Evolutionary conservation across 768 basidiomycete species (phyloP), one percentile per base, ranked within the genome.

Genomic region (Lactarius hengduanensis): DNA sequence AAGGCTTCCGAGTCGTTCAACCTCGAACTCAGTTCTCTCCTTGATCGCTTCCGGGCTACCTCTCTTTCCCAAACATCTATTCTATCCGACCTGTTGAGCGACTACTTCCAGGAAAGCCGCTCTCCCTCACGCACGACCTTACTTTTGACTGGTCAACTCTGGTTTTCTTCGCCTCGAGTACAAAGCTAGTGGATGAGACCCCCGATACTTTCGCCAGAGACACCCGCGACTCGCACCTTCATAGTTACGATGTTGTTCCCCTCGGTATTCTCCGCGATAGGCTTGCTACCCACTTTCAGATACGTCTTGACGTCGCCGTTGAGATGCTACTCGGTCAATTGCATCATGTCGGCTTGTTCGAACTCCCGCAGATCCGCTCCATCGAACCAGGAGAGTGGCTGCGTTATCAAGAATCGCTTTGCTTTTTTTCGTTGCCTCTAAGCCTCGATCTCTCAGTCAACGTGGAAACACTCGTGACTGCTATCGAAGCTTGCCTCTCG

Each of bases 381-480:
- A 11, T 57, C 15, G 77, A 82, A 41, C 79, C 83, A 70, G 76
- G 80, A 47, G 75, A 74, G n/a, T 54, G 66, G 2, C 41, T 70
- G 2, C 72, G 74, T 36, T 75, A 78, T 47, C 76, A 78, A 30
- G 71, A 78, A 26, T 69, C 78, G 38, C 74, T 77, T 60, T 89
- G 86, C 70, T 77, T 76, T 10, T 92, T 92, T 70, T 87, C 86
- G 1, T 74, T 93, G 22, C 90, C 92, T 1, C 75, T 89, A 11
- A 84, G 87, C 0, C 80, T 92, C 50, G 92, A 94, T 69, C 76
- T 87, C 15, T 89, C 91, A 1, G 80, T 81, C 20, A 85, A 87
- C 56, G 90, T 94, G 8, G 91, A 93, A 71, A 84, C 81, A 0
- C 78, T 94, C 34, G 84, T 92, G 22, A 81, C 85, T 8, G 81